These are phyloP conservation scores for Xylaria sp. DNA, from an alignment of 495 filamentous ascomycete genomes.

Conservation along the genomic window DNA sequence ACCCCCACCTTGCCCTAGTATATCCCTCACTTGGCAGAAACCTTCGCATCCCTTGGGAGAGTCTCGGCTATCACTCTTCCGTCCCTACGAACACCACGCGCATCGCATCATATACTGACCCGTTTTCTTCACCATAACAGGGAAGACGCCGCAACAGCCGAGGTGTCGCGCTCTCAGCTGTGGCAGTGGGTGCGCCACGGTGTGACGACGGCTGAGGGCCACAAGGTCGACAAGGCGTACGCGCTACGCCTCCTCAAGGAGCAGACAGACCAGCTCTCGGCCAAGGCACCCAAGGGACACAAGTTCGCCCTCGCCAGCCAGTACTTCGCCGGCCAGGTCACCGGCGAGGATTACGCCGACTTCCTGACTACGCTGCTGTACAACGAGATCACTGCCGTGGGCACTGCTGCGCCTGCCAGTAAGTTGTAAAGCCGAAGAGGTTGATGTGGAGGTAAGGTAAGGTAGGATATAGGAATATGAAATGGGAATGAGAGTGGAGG, in stretches of 20 bases:
- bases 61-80: background rate
- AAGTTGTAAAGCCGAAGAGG: constrained; percentile 50
- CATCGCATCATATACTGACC: constrained; percentile 18
- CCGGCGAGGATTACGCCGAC: constrained; percentile 96
- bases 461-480: background rate
- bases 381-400: constrained; percentile 91
- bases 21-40: constrained; percentile 18
- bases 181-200: constrained; percentile 97
- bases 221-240: constrained; percentile 91
- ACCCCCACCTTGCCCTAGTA: constrained; percentile 1
- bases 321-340: constrained; percentile 93
- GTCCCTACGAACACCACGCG: background rate
- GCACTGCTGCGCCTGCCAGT: constrained; percentile 70
- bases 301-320: constrained; percentile 89
- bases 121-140: constrained; percentile 36
- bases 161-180: constrained; percentile 89
- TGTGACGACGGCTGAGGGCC: constrained; percentile 85
- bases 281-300: constrained; percentile 85
- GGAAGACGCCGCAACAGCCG: constrained; percentile 97
- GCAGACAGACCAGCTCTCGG: constrained; percentile 76
- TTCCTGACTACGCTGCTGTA: constrained; percentile 94
- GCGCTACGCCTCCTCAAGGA: constrained; percentile 85
- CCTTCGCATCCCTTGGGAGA: background rate
- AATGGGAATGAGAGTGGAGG: background rate
- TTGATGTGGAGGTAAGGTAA: background rate